A percentile compares a stretch with the other conserved stretches of the same genome.
Conservation (phyloP, 2,329 filamentous ascomycete species). For the Venturia aucupariae region DNA sequence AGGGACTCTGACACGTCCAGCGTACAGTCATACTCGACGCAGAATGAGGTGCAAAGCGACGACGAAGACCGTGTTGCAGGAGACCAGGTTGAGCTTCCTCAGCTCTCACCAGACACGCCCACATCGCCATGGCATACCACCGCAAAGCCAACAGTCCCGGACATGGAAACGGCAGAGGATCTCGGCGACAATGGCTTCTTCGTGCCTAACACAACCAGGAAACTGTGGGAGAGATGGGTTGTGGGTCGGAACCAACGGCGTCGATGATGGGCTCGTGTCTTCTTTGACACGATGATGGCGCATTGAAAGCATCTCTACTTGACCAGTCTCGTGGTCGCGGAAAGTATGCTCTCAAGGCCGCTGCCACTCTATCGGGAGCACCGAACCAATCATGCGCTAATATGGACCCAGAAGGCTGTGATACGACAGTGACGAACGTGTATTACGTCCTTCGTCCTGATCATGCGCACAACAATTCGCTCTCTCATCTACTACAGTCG, state of each 20-base stretch:
- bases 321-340: background rate
- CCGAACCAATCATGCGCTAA: background rate
- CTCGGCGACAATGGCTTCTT: constrained; percentile 40
- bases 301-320: background rate
- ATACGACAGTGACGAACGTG: background rate
- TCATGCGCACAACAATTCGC: background rate
- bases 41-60: constrained; percentile 18
- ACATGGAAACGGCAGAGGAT: constrained; percentile 31
- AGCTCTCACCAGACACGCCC: constrained; percentile 28
- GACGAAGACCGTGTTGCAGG: constrained; percentile 30
- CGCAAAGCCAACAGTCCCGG: background rate
- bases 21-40: background rate
- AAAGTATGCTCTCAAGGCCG: background rate
- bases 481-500: background rate
- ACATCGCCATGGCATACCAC: constrained; percentile 23
- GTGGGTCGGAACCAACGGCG: constrained; percentile 20
- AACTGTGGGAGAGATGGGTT: constrained; percentile 49
- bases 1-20: constrained; percentile 7
- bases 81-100: constrained; percentile 24
- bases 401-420: background rate
- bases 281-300: background rate
- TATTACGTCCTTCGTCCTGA: background rate
- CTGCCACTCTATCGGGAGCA: background rate
- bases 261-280: background rate
- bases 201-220: constrained; percentile 35